Percentiles rank a stretch among this genome's conserved stretches.
These are phyloP conservation scores for Calycina marina DNA, from an alignment of 2,329 filamentous ascomycete genomes.

Conservation along the genomic window DNA sequence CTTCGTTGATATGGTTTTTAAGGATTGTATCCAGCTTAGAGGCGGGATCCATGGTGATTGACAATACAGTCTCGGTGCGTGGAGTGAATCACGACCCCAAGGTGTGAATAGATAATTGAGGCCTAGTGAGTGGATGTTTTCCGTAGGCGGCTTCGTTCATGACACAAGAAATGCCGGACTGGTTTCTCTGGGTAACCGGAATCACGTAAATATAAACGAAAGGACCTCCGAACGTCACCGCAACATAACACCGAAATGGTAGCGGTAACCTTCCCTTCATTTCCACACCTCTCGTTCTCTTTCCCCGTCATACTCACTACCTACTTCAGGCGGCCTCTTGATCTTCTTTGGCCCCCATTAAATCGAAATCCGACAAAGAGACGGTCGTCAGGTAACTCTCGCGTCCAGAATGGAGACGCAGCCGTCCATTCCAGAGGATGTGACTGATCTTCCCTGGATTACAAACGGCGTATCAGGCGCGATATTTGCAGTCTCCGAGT, in stretches of 20 bases:
- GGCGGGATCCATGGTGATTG: not conserved
- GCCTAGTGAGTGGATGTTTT: not conserved
- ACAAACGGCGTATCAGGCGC: slow-evolving; percentile 1
- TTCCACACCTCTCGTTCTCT: not conserved
- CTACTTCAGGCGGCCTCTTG: not conserved
- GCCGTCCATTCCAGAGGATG: slow-evolving; percentile 1
- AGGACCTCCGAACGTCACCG: not conserved
- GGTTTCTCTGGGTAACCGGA: not conserved
- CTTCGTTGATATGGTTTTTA: not conserved
- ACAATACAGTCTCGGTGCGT: no score
- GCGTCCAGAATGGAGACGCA: slow-evolving; percentile 2
- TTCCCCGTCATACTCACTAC: not conserved
- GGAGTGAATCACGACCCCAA: not conserved
- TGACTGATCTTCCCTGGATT: slow-evolving; percentile 2
- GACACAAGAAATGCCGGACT: not conserved
- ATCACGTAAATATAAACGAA: not conserved
- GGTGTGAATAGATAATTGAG: not conserved
- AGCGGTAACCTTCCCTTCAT: not conserved
- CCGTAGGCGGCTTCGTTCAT: not conserved
- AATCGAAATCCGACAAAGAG: not conserved
- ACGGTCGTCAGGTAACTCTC: not conserved
- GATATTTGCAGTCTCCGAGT: slow-evolving; percentile 3
- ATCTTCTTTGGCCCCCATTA: not conserved
- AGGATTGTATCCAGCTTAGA: not conserved
- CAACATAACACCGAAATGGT: not conserved